Evolutionary conservation across 495 filamentous ascomycete genomes (phyloP), one percentile per base, ranked within the genome.

Genomic region (Tuber melanosporum): DNA sequence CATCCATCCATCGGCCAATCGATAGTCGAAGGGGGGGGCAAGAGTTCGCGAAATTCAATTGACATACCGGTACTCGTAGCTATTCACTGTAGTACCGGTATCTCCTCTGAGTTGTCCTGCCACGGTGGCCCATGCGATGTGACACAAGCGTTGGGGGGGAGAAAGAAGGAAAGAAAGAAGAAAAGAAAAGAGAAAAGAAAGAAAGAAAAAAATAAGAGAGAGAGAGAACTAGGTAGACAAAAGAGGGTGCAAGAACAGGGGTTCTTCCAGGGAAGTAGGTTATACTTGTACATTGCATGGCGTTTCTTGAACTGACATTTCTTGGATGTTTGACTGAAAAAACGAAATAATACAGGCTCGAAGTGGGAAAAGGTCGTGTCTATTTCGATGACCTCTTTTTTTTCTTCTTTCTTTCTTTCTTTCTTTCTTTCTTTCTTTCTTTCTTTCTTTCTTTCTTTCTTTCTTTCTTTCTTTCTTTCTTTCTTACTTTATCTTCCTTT

Each of bases 71-170:
- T 49, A 49, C 42, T 41, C 15, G 15, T 47, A 19, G 57, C 26
- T 66, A 66, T 26, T 26, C 26, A 17, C 26, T 26, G 57, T 36
- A 36, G 52, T 32, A 62, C 52, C n/a, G 5, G 17, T 49, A 26
- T 14, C n/a, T 32, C 57, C 57, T 66, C 57, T 66, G 57, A 66
- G 57, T 36, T 66, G 57, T 66, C 57, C 57, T 66, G 57, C 57
- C 57, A 66, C 57, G 26, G 57, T 66, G 57, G 57, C 57, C 57
- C 57, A 66, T 66, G 57, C 57, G 26, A 66, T 66, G 57, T 66
- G 26, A 66, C 26, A 66, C 57, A 66, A 66, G 57, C 57, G 14
- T 36, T 66, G 57, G 14, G 57, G 47, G 7, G 47, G 0, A n/a
- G 20, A 52, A n/a, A 10, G 7, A 52, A 9, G 20, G 7, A n/a